Conservation (phyloP, 176 grass and related monocot genomes). For the Phoenix dactylifera region DNA sequence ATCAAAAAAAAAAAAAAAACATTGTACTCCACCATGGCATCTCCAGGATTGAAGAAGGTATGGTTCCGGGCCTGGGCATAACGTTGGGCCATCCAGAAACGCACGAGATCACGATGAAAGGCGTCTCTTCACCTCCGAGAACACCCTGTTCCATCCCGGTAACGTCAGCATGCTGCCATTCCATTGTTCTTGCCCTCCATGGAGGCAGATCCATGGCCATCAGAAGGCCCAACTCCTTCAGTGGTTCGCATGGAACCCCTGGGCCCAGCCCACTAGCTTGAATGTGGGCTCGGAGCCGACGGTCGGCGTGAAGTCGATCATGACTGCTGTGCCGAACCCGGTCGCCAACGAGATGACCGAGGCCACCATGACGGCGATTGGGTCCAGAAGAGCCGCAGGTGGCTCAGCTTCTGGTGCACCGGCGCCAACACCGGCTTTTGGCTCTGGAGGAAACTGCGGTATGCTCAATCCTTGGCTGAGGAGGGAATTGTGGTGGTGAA, state of each 20-base stretch:
- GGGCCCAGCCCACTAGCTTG: constrained; percentile 29
- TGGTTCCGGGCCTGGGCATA: constrained; percentile 46
- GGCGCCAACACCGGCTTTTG: too few relatives aligned
- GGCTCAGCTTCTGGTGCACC: too few relatives aligned
- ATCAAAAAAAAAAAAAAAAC: constrained; percentile 42
- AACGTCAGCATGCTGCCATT: constrained; percentile 58
- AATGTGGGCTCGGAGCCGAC: constrained; percentile 41
- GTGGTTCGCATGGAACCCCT: constrained; percentile 49
- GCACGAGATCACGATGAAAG: constrained; percentile 49
- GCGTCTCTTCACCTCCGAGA: constrained; percentile 43
- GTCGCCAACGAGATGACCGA: not conserved
- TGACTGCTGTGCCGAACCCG: constrained; percentile 34
- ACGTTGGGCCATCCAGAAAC: constrained; percentile 54
- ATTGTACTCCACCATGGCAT: constrained; percentile 62
- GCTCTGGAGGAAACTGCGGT: too few relatives aligned
- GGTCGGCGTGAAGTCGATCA: constrained; percentile 65
- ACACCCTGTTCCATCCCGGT: constrained; percentile 51
- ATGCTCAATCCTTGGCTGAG: too few relatives aligned
- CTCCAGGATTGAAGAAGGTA: constrained; percentile 14
- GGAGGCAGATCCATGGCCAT: constrained; percentile 72
- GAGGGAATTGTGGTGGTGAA: too few relatives aligned
- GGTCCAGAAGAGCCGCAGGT: too few relatives aligned
- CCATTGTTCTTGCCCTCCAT: constrained; percentile 18
- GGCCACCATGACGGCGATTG: too few relatives aligned
- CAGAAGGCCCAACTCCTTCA: constrained; percentile 33